Evolutionary conservation across 176 grass and related monocot genomes (phyloP).

Genomic region (Saccharum spontaneum): DNA sequence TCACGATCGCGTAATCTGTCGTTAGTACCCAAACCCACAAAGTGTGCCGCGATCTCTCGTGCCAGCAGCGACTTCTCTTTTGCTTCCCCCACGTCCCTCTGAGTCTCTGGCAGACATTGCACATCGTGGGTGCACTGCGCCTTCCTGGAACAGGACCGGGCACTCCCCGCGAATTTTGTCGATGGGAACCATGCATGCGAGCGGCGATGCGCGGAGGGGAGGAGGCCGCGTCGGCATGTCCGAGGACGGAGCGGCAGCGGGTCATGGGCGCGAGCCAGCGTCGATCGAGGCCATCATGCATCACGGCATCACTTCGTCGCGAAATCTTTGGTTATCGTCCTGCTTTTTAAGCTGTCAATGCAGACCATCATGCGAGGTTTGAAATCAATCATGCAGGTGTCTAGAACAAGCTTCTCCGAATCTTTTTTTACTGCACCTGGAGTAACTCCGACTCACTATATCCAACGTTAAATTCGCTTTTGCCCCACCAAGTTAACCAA

Average conservation of each 20-base stretch:
- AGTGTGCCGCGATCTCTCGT: neutral
- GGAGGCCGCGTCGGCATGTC: neutral
- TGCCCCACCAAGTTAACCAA: neutral
- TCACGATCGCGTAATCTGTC: neutral
- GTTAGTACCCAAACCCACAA: neutral
- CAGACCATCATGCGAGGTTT: slow-evolving; percentile 17
- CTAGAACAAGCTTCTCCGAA: neutral
- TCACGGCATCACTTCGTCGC: neutral
- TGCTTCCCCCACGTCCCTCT: neutral
- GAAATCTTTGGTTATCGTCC: neutral
- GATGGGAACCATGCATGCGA: neutral
- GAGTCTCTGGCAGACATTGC: neutral
- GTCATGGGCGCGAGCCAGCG: too few species aligned
- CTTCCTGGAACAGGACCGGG: neutral
- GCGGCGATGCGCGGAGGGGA: neutral
- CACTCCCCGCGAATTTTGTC: neutral
- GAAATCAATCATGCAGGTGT: neutral
- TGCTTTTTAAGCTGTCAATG: neutral
- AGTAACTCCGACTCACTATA: neutral
- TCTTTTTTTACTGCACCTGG: neutral
- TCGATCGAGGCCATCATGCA: neutral
- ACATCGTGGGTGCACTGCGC: neutral
- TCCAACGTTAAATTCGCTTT: neutral
- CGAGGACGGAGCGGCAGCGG: neutral
- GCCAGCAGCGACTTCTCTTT: neutral